Evolutionary conservation across 805 yeast genomes (phyloP).

Genomic region (Yarrowia osloensis): DNA sequence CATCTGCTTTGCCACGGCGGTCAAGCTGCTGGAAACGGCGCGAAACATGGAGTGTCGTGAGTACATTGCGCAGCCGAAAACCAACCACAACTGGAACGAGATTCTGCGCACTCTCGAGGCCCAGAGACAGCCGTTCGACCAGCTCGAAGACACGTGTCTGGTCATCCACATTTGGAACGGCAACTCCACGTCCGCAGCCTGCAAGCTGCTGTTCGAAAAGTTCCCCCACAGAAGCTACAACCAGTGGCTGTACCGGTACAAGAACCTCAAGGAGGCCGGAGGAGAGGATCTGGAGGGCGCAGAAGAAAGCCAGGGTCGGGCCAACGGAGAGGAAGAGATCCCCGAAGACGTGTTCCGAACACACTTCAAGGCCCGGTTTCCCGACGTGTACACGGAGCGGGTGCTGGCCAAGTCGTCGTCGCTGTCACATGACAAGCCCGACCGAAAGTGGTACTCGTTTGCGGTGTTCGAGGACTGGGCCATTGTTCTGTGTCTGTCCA

Average conservation of each 20-base stretch:
- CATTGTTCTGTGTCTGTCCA: constrained; percentile 10
- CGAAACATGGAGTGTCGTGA: not conserved
- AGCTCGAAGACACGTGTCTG: constrained; percentile 10
- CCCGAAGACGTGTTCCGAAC: not conserved
- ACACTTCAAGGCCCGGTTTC: constrained; percentile 4
- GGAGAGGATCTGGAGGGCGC: constrained; percentile 10
- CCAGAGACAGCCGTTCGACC: constrained; percentile 21
- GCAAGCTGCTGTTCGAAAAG: constrained; percentile 13
- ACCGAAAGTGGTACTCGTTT: constrained; percentile 28
- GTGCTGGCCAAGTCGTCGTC: not conserved
- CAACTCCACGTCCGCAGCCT: constrained; percentile 20
- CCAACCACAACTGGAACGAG: constrained; percentile 29
- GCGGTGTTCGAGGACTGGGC: constrained; percentile 29
- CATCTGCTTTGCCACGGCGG: constrained; percentile 8
- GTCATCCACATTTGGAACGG: constrained; percentile 28
- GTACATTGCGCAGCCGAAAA: constrained; percentile 4
- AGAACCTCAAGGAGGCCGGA: constrained; percentile 25
- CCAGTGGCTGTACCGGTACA: constrained; percentile 26
- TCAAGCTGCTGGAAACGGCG: constrained; percentile 1
- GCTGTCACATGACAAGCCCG: constrained; percentile 24
- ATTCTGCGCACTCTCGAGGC: constrained; percentile 23
- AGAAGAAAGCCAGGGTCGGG: not conserved
- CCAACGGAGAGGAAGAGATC: not conserved
- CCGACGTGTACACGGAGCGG: not conserved
- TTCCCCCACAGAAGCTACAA: constrained; percentile 24